Base-by-base conservation (phyloP, 495 filamentous ascomycete genomes). In the Corynascus novoguineensis region DNA sequence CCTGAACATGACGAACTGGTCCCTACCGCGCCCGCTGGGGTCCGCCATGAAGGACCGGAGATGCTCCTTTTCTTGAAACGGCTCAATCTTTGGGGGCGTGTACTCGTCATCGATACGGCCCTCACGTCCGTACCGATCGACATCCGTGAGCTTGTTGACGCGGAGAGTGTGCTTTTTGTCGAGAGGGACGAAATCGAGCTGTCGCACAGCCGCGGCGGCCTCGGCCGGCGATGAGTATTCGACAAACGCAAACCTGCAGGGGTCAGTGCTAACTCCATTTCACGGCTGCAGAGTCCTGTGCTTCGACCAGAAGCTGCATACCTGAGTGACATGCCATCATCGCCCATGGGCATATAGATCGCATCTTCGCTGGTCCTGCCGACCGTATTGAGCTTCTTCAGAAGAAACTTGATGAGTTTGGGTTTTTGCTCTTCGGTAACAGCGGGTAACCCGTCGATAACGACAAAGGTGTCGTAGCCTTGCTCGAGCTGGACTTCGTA, bases 121-220 rank as follows among this genome's bases (percentile, higher is more conserved):
- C 75, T 97, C 92, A 15, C 90, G 83, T 27, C 93, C 93, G 73
- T 91, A 98, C 57, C 92, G 86, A 62, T 97, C 93, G 63, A 98
- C 89, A 72, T 98, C 93, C 65, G 92, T 96, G 67, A 98, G 77
- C 74, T 98, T 98, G 82, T 98, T 98, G 66, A 97, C 91, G 59
- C 83, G 80, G 58, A 98, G 82, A 21, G 87, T 95, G 79, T 98
- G 90, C 76, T 83, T 96, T 79, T 89, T 96, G 77, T 98, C 93
- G 65, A 97, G 85, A 24, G 91, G 80, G 17, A 86, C 81, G 58
- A 81, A 82, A 67, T 97, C 84, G 54, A 98, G 84, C 58, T 84
- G 79, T 71, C 95, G 90, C 63, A 90, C 86, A 49, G 92, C 93
- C 37, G 87, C 87, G 32, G 87, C 78, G 15, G 93, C 93, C 74